Percentiles rank a stretch among this genome's conserved stretches.
phyloP scores from a whole-genome alignment of 257 asterid genomes.

The Solanum ahanhuiri region DNA sequence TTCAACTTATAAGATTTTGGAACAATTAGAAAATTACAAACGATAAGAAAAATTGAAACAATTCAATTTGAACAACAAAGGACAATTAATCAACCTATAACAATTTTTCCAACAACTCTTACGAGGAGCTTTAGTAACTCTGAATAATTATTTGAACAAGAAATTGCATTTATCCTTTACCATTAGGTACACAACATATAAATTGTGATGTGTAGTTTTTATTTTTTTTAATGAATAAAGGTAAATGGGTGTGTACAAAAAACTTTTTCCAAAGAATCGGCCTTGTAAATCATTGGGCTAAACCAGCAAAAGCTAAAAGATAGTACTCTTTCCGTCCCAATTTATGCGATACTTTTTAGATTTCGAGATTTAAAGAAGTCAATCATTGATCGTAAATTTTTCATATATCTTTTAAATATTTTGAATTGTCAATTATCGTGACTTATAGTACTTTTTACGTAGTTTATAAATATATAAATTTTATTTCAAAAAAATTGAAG shows the following conservation, averaged over 20 bases:
- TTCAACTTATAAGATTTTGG: too few relatives aligned
- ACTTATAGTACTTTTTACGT: neutral
- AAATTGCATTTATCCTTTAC: neutral
- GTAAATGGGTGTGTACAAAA: too few relatives aligned
- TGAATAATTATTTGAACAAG: neutral
- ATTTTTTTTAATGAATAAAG: too few relatives aligned
- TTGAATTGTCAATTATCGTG: too few relatives aligned
- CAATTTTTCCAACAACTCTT: neutral
- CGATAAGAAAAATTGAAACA: too few relatives aligned
- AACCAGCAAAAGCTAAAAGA: neutral
- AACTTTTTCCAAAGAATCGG: neutral
- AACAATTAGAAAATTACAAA: neutral
- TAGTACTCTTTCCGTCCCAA: fast-evolving
- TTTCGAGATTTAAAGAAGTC: neutral
- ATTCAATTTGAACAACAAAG: neutral
- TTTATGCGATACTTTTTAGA: neutral
- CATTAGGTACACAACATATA: neutral
- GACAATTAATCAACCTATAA: neutral
- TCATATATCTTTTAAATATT: too few relatives aligned
- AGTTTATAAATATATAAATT: too few relatives aligned
- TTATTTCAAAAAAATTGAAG: too few relatives aligned
- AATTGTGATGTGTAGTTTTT: neutral
- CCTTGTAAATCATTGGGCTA: neutral
- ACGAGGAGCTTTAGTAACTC: neutral
- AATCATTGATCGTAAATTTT: fast-evolving